Conservation (phyloP, 2,329 filamentous ascomycete species). For the Pestalotiopsis sp. region DNA sequence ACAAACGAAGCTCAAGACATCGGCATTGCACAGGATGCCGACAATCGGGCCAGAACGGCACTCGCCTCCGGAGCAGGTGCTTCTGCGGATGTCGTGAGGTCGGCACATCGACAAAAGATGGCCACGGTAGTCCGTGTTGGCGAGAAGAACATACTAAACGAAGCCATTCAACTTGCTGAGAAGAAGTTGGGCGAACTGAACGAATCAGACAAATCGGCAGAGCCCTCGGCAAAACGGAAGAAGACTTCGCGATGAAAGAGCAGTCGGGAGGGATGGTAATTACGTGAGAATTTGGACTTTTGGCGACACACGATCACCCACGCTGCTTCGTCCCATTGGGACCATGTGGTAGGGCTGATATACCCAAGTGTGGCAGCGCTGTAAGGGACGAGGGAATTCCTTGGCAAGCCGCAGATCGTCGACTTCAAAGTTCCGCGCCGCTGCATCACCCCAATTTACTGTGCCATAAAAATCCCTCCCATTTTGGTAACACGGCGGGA, state of each 20-base stretch:
- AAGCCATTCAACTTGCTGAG: slow-evolving; percentile 46
- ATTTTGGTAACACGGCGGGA: neutral
- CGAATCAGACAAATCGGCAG: slow-evolving; percentile 17
- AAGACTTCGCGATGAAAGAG: neutral
- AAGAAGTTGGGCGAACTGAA: slow-evolving; percentile 26
- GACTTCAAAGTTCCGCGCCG: neutral
- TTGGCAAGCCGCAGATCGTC: neutral
- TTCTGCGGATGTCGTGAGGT: neutral
- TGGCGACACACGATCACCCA: neutral
- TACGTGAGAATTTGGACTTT: neutral
- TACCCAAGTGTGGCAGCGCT: neutral
- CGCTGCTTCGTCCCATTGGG: neutral
- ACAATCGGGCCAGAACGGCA: slow-evolving; percentile 20
- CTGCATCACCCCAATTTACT: neutral
- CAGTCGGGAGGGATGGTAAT: neutral
- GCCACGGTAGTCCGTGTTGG: slow-evolving; percentile 70
- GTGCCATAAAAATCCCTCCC: neutral
- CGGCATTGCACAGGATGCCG: slow-evolving; percentile 36
- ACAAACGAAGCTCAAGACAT: slow-evolving; percentile 44
- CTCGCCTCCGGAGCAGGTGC: neutral
- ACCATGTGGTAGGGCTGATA: neutral
- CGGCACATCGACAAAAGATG: slow-evolving; percentile 51
- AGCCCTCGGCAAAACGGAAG: slow-evolving; percentile 33
- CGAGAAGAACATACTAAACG: slow-evolving; percentile 69
- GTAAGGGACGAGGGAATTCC: neutral